These are phyloP conservation scores for Suillus subalutaceus DNA, from an alignment of 768 basidiomycete species.

Conservation along the genomic window DNA sequence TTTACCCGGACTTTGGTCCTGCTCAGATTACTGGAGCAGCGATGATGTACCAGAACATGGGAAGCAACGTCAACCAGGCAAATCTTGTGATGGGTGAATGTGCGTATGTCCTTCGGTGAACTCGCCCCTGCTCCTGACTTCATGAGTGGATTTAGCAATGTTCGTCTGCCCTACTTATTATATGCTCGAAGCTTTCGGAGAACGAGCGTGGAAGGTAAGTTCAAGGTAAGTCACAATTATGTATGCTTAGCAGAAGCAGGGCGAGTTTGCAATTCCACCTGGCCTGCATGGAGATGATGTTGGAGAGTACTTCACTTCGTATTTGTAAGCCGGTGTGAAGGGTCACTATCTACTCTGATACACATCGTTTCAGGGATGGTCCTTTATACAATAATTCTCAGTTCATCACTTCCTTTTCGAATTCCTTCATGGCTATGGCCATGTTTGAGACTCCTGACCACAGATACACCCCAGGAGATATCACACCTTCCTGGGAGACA, in stretches of 20 bases:
- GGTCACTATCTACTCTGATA: neutral
- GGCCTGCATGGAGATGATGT: constrained; percentile 37
- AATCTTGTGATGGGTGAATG: constrained; percentile 43
- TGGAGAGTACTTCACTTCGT: constrained; percentile 42
- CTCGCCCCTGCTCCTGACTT: neutral
- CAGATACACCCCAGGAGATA: constrained; percentile 19
- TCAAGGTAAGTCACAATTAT: constrained; percentile 25
- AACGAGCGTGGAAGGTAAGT: constrained; percentile 30
- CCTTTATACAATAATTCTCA: constrained; percentile 28
- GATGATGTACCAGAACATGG: constrained; percentile 33
- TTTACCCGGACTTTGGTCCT: constrained; percentile 43
- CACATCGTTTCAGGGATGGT: neutral
- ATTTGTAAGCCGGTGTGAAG: constrained; percentile 25
- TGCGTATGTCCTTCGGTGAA: constrained; percentile 18
- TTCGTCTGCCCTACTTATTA: constrained; percentile 27
- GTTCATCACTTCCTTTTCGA: constrained; percentile 31
- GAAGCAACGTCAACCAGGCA: constrained; percentile 37
- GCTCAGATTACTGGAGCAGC: constrained; percentile 29
- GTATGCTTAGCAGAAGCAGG: constrained; percentile 11
- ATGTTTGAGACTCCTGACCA: constrained; percentile 26
- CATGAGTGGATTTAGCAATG: constrained; percentile 24
- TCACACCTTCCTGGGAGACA: constrained; percentile 23
- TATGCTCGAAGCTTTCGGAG: constrained; percentile 24
- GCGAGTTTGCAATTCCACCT: constrained; percentile 34
- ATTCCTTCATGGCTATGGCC: constrained; percentile 29